phyloP scores from a whole-genome alignment of 129 eudicot species.

The Daucus carota region DNA sequence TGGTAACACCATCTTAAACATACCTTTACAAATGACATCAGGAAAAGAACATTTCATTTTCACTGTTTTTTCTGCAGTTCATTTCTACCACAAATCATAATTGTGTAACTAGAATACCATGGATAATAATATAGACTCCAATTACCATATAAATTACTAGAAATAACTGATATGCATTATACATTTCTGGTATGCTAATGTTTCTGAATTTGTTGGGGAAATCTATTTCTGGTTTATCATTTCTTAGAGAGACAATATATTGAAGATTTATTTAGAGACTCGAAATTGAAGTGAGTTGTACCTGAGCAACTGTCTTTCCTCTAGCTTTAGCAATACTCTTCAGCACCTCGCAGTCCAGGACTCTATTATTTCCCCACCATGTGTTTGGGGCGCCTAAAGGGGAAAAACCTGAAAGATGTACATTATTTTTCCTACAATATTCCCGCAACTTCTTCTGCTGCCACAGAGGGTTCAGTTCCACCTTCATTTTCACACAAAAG shows the following conservation, averaged over 20 bases:
- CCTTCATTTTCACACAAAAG: neutral
- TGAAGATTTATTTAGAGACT: neutral
- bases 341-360: slow-evolving; percentile 13
- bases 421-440: slow-evolving; percentile 10
- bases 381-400: slow-evolving; percentile 15
- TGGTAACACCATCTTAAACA: neutral
- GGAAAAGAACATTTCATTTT: neutral
- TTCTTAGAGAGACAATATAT: neutral
- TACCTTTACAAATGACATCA: neutral
- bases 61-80: neutral
- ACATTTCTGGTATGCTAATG: too few species aligned
- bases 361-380: slow-evolving; percentile 13
- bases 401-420: slow-evolving; percentile 9
- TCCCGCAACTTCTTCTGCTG: slow-evolving; percentile 22
- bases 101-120: too few species aligned
- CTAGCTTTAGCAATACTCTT: slow-evolving; percentile 5
- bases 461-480: slow-evolving; percentile 23
- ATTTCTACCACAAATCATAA: neutral
- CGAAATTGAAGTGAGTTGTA: neutral
- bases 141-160: too few species aligned
- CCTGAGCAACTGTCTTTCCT: slow-evolving; percentile 11
- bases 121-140: too few species aligned
- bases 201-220: neutral
- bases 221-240: neutral
- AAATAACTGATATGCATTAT: too few species aligned